phyloP scores from a whole-genome alignment of 2,329 filamentous ascomycete genomes.

The Dryadomyces quercivorus region DNA sequence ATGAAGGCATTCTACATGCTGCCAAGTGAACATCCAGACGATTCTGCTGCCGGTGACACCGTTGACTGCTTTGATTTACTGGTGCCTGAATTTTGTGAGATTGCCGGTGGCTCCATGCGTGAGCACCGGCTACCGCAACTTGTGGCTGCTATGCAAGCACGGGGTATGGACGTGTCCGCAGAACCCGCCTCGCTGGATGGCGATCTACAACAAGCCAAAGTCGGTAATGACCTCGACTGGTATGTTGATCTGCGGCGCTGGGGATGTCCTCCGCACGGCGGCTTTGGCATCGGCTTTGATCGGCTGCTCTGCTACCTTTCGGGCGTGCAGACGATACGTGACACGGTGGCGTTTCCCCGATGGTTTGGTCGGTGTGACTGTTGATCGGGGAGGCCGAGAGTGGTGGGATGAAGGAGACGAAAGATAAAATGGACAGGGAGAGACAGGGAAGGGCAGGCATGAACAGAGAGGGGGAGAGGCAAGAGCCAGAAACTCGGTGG shows the following conservation, averaged over 20 bases:
- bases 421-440: not conserved
- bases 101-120: slow-evolving; percentile 80
- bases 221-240: slow-evolving; percentile 49
- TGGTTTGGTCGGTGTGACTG: slow-evolving; percentile 54
- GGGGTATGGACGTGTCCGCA: slow-evolving; percentile 3
- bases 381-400: slow-evolving; percentile 16
- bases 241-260: slow-evolving; percentile 80
- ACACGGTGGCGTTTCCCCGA: slow-evolving; percentile 76
- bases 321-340: slow-evolving; percentile 70
- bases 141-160: slow-evolving; percentile 3
- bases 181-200: too few relatives aligned
- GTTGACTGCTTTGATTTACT: slow-evolving; percentile 87
- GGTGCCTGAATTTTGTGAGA: slow-evolving; percentile 73
- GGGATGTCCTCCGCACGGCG: slow-evolving; percentile 85
- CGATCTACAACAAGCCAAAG: not conserved
- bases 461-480: not conserved
- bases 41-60: slow-evolving; percentile 28
- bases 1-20: slow-evolving; percentile 80
- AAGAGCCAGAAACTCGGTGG: not conserved
- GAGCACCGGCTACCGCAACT: slow-evolving; percentile 44
- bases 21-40: slow-evolving; percentile 14
- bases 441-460: not conserved
- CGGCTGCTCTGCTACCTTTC: slow-evolving; percentile 72
- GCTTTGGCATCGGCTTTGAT: slow-evolving; percentile 85
- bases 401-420: not conserved